Conservation (phyloP, 139 green algal genomes). For the Picochlorum sp. region DNA sequence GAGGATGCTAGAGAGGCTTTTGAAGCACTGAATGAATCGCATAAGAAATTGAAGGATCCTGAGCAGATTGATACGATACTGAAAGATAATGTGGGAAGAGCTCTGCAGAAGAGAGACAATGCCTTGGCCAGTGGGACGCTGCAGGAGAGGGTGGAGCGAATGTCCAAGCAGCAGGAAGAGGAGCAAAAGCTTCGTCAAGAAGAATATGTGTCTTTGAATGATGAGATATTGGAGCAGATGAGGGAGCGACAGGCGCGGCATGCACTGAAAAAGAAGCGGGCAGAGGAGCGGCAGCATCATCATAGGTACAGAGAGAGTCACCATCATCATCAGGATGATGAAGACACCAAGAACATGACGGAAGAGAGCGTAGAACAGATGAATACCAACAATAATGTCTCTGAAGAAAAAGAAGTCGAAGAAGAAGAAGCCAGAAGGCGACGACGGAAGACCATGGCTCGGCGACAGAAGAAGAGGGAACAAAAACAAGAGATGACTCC, state of each 20-base stretch:
- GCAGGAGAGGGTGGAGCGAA: conserved; percentile 40
- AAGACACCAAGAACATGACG: no score
- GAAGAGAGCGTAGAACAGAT: no score
- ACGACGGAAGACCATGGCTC: no score
- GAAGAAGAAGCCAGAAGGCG: no score
- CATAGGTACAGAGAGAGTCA: no score
- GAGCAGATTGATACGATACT: conserved; percentile 45
- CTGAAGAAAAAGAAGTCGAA: no score
- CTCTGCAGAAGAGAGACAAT: conserved; percentile 27
- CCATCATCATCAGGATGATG: no score
- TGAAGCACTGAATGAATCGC: conserved; percentile 58
- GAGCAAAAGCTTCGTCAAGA: conserved; percentile 36
- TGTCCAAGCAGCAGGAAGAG: conserved; percentile 35
- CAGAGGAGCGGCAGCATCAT: no score
- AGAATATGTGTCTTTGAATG: conserved; percentile 15
- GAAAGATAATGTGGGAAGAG: conserved; percentile 25
- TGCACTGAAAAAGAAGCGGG: no score
- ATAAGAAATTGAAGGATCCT: conserved; percentile 49
- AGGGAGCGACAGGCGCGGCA: neutral
- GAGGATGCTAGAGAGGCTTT: conserved; percentile 47
- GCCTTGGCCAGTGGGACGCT: conserved; percentile 39
- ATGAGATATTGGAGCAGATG: neutral
- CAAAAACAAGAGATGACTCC: no score
- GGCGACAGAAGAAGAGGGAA: no score
- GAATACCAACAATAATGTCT: no score